Base-by-base conservation (phyloP, 805 yeast species). In the Teunomyces barrocoloradensis region DNA sequence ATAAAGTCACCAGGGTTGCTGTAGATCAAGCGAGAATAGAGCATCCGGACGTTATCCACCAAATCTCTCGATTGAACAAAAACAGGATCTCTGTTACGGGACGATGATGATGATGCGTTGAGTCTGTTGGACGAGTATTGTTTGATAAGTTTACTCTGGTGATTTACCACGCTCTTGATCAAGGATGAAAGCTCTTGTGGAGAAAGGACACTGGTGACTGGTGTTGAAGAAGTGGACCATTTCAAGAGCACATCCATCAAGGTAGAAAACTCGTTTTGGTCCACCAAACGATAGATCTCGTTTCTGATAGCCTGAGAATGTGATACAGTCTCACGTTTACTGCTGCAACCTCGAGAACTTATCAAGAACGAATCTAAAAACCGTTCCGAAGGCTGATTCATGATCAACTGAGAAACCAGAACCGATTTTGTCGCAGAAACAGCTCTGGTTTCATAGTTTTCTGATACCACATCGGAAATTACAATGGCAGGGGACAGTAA, bases 1-100 rank as follows among this genome's bases (percentile, higher is more conserved):
- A 68, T 53, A 27, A 52, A 53, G 7, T 48, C 53, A 3, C 27
- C 18, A 4, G 48, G 18, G 37, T 54, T 53, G 2, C 51, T 43
- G 43, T 49, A 61, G n/a, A 68, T 40, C 21, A 68, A 43, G 25
- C 60, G 56, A 33, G 58, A 47, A 42, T 67, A 66, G 2, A 66
- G 50, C 6, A 43, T 42, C 48, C 74, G 56, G 30, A 69, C 55
- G 11, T 48, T 50, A 13, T 47, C 48, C 11, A 54, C 50, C 41
- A 57, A 53, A 12, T 45, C 44, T 25, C 53, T 46, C 0, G 58
- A 49, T 23, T 54, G 52, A 2, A 35, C 27, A 20, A 51, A 46
- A 20, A 42, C 48, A 20, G 48, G 32, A n/a, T 37, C 47, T 25
- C 27, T 33, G 12, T 34, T 30, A 6, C 38, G 29, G 12, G 40